Percentiles rank a stretch among this genome's conserved stretches.
Conservation (phyloP, 2,329 filamentous ascomycete genomes). For the Calonectria multiphialidica region DNA sequence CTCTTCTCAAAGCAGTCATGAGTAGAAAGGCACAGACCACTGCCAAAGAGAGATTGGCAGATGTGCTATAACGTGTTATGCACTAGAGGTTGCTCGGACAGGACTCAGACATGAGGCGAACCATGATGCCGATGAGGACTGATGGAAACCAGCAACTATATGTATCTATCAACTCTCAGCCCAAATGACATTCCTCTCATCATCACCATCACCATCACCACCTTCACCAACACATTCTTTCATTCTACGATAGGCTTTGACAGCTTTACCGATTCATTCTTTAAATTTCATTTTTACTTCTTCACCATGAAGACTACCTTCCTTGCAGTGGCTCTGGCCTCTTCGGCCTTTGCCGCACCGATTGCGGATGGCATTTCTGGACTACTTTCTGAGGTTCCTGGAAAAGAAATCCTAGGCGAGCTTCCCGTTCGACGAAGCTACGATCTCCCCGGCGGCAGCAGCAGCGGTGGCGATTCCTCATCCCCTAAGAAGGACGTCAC, state of each 20-base stretch:
- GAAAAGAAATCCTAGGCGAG: not conserved
- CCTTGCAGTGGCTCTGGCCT: not conserved
- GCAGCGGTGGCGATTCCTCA: not conserved
- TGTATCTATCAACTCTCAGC: not conserved
- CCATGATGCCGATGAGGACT: not conserved
- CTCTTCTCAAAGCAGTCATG: not conserved
- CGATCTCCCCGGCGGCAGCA: not conserved
- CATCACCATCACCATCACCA: not conserved
- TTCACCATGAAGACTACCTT: not conserved
- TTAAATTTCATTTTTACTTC: not conserved
- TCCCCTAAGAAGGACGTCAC: not conserved
- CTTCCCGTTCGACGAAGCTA: not conserved
- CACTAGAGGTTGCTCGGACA: not conserved
- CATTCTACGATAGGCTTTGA: not conserved
- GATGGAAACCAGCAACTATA: not conserved
- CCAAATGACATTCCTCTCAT: not conserved
- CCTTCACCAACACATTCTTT: not conserved
- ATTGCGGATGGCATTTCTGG: not conserved
- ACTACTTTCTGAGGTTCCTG: not conserved
- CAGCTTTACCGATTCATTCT: not conserved
- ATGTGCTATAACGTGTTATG: not conserved
- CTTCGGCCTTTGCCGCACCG: not conserved
- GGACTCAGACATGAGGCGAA: not conserved
- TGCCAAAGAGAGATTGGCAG: not conserved
- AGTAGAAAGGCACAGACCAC: not conserved